Percentiles rank a stretch among this genome's conserved stretches.
These are phyloP conservation scores for Bruguiera gymnorhiza DNA, from an alignment of 345 rosid species.

Conservation along the genomic window DNA sequence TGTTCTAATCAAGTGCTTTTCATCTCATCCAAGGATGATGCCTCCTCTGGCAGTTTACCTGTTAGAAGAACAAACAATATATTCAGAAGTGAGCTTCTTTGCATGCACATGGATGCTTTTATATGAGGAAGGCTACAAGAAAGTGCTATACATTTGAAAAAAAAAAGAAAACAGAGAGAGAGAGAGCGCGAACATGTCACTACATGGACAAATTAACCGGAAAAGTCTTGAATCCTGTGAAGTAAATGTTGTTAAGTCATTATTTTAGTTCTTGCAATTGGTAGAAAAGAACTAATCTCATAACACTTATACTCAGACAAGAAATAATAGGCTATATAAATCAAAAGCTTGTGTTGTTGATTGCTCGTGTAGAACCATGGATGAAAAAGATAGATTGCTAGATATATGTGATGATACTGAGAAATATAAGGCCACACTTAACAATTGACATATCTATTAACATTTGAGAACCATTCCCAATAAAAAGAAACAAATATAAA, in stretches of 20 bases:
- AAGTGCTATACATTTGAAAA: not conserved
- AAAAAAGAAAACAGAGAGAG: too few species aligned
- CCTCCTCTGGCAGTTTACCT: too few species aligned
- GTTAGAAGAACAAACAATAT: slow-evolving; percentile 4
- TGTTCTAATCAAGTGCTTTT: too few species aligned
- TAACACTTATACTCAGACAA: not conserved
- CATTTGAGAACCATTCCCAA: too few species aligned
- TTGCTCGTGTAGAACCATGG: too few species aligned
- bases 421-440: too few species aligned
- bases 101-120: not conserved
- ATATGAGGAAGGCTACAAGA: not conserved
- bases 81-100: not conserved
- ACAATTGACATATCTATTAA: too few species aligned
- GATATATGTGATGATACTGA: too few species aligned
- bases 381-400: not conserved
- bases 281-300: not conserved
- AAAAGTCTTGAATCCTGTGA: not conserved
- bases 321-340: not conserved
- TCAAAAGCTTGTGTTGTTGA: too few species aligned
- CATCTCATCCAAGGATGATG: too few species aligned
- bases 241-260: not conserved
- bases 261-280: not conserved
- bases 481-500: too few species aligned
- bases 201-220: not conserved
- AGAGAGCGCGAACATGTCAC: too few species aligned